Evolutionary conservation across 164 flowering plant genomes (phyloP).

Genomic region (Vitis vinifera): ASM3070453v1 NC_081817.1:3743501-3744000

Average conservation of each 20-base stretch:
- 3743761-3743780: constrained; percentile 79
- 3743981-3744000: constrained; percentile 1
- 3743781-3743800: constrained; percentile 82
- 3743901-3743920: not conserved
- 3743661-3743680: too few relatives aligned
- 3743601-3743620: constrained; percentile 57
- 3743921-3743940: not conserved
- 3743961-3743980: not conserved
- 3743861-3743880: constrained; percentile 43
- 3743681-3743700: constrained; percentile 62
- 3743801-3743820: constrained; percentile 74
- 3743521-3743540: constrained; percentile 76
- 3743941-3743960: not conserved
- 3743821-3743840: constrained; percentile 66
- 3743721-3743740: constrained; percentile 95
- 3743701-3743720: constrained; percentile 80
- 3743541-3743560: constrained; percentile 75
- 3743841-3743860: constrained; percentile 32
- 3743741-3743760: constrained; percentile 80
- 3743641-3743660: not conserved
- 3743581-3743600: constrained; percentile 45
- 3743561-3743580: constrained; percentile 74
- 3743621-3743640: not conserved
- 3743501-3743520: constrained; percentile 71
- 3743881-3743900: constrained; percentile 4